phyloP scores from a whole-genome alignment of 2,329 filamentous ascomycete genomes.

The Phialophora macrospora region DNA sequence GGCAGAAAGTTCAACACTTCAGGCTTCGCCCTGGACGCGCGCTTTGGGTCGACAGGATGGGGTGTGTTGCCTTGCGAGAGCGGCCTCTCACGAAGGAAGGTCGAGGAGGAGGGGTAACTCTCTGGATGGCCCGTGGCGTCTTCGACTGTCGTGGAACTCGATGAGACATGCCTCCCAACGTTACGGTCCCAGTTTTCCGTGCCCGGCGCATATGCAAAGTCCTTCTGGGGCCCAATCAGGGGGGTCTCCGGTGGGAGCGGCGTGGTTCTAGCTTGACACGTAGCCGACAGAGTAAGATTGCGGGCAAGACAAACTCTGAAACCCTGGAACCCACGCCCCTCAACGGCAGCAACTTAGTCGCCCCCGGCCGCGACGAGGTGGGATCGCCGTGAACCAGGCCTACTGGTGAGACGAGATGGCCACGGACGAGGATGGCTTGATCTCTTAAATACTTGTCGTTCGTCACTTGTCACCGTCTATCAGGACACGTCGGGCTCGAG shows the following conservation, averaged over 20 bases:
- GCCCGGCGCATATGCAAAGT: constrained; percentile 32
- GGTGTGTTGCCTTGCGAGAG: constrained; percentile 29
- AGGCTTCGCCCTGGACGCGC: constrained; percentile 2
- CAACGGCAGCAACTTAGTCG: constrained; percentile 1
- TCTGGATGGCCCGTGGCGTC: constrained; percentile 23
- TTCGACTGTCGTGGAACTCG: constrained; percentile 28
- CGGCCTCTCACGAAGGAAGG: constrained; percentile 26
- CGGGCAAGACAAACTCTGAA: constrained; percentile 23
- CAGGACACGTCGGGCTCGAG: constrained; percentile 1
- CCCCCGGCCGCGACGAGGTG: neutral
- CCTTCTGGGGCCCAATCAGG: constrained; percentile 32
- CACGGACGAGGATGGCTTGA: neutral
- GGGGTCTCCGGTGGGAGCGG: constrained; percentile 6
- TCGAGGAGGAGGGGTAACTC: constrained; percentile 27
- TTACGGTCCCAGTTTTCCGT: constrained; percentile 25
- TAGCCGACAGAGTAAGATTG: constrained; percentile 31
- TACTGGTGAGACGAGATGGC: neutral
- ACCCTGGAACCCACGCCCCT: constrained; percentile 8
- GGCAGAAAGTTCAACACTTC: constrained; percentile 6
- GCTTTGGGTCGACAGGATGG: constrained; percentile 13
- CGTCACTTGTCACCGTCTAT: constrained; percentile 7
- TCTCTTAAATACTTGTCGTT: constrained; percentile 13
- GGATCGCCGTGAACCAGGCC: no score
- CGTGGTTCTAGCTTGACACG: constrained; percentile 22
- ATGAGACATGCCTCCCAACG: constrained; percentile 33